Evolutionary conservation across 1,284 basidiomycete genomes (phyloP).

Genomic region (Anthracocystis panici-leucophaei): DNA sequence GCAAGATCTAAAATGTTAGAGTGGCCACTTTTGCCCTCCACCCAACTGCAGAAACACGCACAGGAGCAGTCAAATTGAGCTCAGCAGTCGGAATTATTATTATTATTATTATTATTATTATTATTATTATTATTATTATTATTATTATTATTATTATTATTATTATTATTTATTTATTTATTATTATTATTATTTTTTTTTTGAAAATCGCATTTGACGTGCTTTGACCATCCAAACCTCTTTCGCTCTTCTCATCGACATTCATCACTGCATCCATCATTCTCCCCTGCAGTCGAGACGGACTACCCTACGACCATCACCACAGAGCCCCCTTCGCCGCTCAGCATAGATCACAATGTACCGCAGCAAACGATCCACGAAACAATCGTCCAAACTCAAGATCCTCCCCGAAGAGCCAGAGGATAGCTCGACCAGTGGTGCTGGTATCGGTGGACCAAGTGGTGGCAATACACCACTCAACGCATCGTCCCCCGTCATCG

Average conservation of each 20-base stretch:
- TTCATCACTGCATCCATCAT: neutral
- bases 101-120: too few species aligned
- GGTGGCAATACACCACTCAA: conserved; percentile 35
- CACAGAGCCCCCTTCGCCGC: neutral
- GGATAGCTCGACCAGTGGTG: conserved; percentile 58
- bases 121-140: too few species aligned
- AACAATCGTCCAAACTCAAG: conserved; percentile 87
- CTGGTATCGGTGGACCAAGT: conserved; percentile 14
- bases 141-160: too few species aligned
- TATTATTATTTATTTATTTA: too few species aligned
- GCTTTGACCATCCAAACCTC: conserved; percentile 18
- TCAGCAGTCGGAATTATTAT: too few species aligned
- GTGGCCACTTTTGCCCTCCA: conserved; percentile 3
- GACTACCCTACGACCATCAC: neutral
- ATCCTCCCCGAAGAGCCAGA: conserved; percentile 92
- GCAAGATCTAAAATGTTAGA: neutral
- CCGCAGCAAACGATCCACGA: conserved; percentile 75
- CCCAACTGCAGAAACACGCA: conserved; percentile 3
- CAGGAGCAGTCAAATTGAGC: neutral
- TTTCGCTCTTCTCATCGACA: neutral
- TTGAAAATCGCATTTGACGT: neutral
- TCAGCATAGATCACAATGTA: conserved; percentile 30
- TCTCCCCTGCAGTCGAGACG: neutral
- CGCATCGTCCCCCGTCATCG: conserved; percentile 34
- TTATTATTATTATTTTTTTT: too few species aligned